phyloP scores from a whole-genome alignment of 768 basidiomycete species.

The Leccinum variicolor region DNA sequence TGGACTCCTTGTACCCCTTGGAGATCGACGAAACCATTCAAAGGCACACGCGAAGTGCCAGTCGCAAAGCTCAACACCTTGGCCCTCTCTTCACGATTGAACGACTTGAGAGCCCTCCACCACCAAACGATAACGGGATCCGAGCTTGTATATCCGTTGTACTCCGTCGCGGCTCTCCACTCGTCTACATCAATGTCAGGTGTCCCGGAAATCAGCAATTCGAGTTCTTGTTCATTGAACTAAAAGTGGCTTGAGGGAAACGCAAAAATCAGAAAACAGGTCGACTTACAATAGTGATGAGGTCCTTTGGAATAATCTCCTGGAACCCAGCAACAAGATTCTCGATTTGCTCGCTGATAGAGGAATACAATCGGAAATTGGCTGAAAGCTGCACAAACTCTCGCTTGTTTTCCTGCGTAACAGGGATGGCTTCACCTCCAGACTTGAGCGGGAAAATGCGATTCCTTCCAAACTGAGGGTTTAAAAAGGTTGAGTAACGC shows the following conservation, averaged over 20 bases:
- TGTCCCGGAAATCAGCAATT: slow-evolving; percentile 91
- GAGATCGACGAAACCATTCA: slow-evolving; percentile 93
- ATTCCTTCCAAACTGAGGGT: slow-evolving; percentile 80
- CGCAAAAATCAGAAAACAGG: neutral
- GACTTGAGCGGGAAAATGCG: slow-evolving; percentile 86
- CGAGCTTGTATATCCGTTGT: slow-evolving; percentile 81
- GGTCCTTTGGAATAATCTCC: slow-evolving; percentile 95
- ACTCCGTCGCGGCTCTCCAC: slow-evolving; percentile 90
- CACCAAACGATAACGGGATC: slow-evolving; percentile 99
- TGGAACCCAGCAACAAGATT: slow-evolving; percentile 89
- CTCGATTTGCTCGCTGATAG: slow-evolving; percentile 95
- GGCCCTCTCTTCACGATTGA: slow-evolving; percentile 94
- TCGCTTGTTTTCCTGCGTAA: slow-evolving; percentile 94
- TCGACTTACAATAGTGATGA: slow-evolving; percentile 80
- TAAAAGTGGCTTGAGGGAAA: slow-evolving; percentile 28
- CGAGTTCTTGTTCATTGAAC: slow-evolving; percentile 95
- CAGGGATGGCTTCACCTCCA: slow-evolving; percentile 76
- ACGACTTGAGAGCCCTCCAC: slow-evolving; percentile 98
- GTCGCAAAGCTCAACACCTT: slow-evolving; percentile 98
- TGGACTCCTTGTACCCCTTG: slow-evolving; percentile 94
- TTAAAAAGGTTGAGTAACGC: neutral
- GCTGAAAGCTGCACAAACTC: slow-evolving; percentile 97
- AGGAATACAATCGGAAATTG: slow-evolving; percentile 88
- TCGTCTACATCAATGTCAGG: slow-evolving; percentile 99
- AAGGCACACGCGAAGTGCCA: slow-evolving; percentile 86